Evolutionary conservation across 768 basidiomycete species (phyloP), one percentile per base, ranked within the genome.

Genomic region (Tricholoma hemisulphureum): DNA sequence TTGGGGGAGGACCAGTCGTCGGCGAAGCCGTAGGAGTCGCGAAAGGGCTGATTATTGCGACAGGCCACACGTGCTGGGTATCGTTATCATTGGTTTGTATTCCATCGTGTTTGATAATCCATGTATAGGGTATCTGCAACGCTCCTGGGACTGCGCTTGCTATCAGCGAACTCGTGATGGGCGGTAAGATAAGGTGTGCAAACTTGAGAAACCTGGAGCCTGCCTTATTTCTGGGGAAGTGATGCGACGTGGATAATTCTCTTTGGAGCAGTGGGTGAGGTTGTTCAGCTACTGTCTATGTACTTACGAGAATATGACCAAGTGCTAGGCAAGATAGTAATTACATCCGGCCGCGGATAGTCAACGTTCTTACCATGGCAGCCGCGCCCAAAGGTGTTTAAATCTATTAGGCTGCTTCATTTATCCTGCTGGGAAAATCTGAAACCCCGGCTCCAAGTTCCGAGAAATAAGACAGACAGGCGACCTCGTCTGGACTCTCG

Each of bases 31-130:
- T 61, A 7, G 69, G 66, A 21, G 76, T 86, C 35, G 82, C 84
- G 2, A 80, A 81, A 61, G 88, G 90, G 0, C 67, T 94, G 55
- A 82, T 83, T 57, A 76, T 95, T 26, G 91, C 86, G 0, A 84
- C 85, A 6, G 93, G 93, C 20, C 91, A 92, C 68, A 88, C 87
- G 0, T 89, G 87, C 64, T 90, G 89, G 88, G 87, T 88, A 63
- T 63, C 83, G 74, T 9, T 14, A 21, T 16, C 52, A 28, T 54
- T n/a, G 45, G n/a, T 31, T 59, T 16, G 24, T 18, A 34, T 26
- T 28, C 2, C 4, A 0, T 35, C 34, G 35, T 29, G 10, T 53
- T 14, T 48, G 31, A 14, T 61, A n/a, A 53, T 39, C 13, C 46
- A 26, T 10, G 10, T 34, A 2, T 55, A 89, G 88, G 89, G 89